Evolutionary conservation across 1,139 yeast species (phyloP).

Genomic region (Candida pseudoviswanathii): DNA sequence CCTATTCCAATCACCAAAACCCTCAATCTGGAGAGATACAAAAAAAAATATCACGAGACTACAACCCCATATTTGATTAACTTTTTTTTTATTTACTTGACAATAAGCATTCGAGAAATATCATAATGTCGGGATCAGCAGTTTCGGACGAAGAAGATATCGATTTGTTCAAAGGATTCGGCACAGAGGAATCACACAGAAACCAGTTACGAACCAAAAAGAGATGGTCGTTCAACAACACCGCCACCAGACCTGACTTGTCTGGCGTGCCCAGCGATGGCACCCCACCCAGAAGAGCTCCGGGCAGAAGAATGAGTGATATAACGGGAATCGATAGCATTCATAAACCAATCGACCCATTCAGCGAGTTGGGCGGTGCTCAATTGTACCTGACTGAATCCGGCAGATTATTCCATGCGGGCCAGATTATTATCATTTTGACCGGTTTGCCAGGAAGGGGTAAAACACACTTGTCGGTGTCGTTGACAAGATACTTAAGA

Average conservation of each 20-base stretch:
- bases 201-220: constrained; percentile 39
- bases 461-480: constrained; percentile 89
- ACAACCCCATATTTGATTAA: neutral
- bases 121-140: constrained; percentile 11
- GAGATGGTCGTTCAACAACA: constrained; percentile 48
- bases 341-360: constrained; percentile 53
- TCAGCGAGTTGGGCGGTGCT: constrained; percentile 66
- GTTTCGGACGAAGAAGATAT: constrained; percentile 27
- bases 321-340: constrained; percentile 54
- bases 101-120: neutral
- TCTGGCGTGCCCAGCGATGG: constrained; percentile 35
- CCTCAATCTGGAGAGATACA: neutral
- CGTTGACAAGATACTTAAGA: constrained; percentile 85
- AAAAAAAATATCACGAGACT: neutral
- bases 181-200: constrained; percentile 31
- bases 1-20: neutral
- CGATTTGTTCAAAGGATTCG: constrained; percentile 44
- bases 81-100: neutral
- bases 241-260: constrained; percentile 39
- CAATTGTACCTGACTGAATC: constrained; percentile 90
- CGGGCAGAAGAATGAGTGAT: constrained; percentile 40
- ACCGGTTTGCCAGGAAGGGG: constrained; percentile 98
- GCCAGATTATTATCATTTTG: constrained; percentile 83
- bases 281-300: constrained; percentile 6
- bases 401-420: constrained; percentile 92